Percentiles rank a stretch among this genome's conserved stretches.
phyloP scores from a whole-genome alignment of 2,329 filamentous ascomycete species.

The Dothistroma septosporum region DNA sequence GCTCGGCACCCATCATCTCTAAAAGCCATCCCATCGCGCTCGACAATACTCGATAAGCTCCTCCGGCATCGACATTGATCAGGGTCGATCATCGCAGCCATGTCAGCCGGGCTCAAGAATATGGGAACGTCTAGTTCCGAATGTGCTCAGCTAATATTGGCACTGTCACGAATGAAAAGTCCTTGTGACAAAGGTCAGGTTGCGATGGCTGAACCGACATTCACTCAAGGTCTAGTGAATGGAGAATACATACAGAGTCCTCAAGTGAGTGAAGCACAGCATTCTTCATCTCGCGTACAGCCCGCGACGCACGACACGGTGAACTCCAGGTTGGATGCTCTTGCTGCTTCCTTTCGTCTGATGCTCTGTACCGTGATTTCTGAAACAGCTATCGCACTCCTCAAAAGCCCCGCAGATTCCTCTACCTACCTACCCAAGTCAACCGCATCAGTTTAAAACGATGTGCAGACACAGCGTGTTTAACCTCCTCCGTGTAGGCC shows the following conservation, averaged over 20 bases:
- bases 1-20: too few species aligned
- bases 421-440: neutral
- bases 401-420: neutral
- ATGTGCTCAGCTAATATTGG: too few species aligned
- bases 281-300: neutral
- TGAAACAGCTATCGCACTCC: too few species aligned
- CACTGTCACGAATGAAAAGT: neutral
- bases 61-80: too few species aligned
- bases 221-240: neutral
- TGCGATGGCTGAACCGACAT: neutral
- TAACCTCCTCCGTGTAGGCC: constrained; percentile 14
- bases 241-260: neutral
- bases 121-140: too few species aligned
- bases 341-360: too few species aligned
- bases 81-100: too few species aligned
- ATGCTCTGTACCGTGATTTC: too few species aligned
- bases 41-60: too few species aligned
- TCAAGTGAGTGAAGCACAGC: neutral
- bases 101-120: too few species aligned
- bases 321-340: too few species aligned
- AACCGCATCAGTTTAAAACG: neutral
- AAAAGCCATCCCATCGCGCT: too few species aligned
- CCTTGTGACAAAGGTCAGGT: neutral
- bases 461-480: constrained; percentile 20
- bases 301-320: neutral